Base-by-base conservation (phyloP, 1,139 yeast genomes). In the Debaryomyces nepalensis region DNA sequence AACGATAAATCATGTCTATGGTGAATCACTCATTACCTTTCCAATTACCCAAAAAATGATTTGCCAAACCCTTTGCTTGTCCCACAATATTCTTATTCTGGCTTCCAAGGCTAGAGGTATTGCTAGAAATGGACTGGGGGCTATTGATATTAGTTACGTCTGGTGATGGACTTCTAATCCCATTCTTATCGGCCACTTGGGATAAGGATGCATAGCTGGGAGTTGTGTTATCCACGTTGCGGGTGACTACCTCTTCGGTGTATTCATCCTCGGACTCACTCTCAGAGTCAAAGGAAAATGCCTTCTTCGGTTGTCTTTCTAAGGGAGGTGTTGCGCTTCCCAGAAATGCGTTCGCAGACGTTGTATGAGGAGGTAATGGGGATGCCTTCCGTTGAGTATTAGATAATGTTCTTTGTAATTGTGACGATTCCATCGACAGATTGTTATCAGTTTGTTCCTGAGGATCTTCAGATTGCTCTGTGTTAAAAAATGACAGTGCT, bases 131-230 rank as follows among this genome's bases (percentile, higher is more conserved):
- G 5, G 26, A 33, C 19, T 16, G 43, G 33, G 32, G 32, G 21
- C 30, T 16, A 16, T n/a, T 21, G 23, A 34, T 26, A 10, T 33
- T 36, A n/a, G 12, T 20, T 15, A 20, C 27, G 21, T 57, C 65
- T 4, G 64, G 61, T 15, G 68, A 57, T 10, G 72, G 73, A 55
- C 64, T 60, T 18, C 55, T 53, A 34, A 70, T 67, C 4, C 75
- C 75, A 47, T 60, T 70, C 40, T 58, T 63, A 9, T 75, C 82
- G 2, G 83, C 83, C 16, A 79, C 79, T 49, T 75, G 79, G 38
- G 79, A 75, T 30, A 77, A 59, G 8, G 81, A 68, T 34, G 67
- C 64, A 49, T 70, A 71, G 43, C 71, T 68, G 21, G 59, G 51
- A 16, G 61, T 41, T 15, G 47, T 43, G 4, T 51, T 48, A 19